phyloP scores from a whole-genome alignment of 2,329 filamentous ascomycete species.

The Davidsoniella neocaledoniae region DNA sequence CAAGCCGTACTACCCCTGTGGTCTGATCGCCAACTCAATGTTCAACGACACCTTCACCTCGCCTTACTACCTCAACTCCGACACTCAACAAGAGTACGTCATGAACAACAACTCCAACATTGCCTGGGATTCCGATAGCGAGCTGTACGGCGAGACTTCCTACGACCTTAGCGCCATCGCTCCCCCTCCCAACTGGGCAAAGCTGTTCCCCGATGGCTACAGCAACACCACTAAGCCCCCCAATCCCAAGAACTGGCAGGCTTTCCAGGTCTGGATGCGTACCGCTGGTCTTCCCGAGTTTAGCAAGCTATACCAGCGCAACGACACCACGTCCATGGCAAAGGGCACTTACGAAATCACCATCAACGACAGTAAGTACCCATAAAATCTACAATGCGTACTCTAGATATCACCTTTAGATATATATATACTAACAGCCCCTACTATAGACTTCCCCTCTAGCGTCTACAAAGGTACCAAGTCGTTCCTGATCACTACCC shows the following conservation, averaged over 20 bases:
- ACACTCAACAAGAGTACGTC: conserved; percentile 40
- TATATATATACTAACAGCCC: conserved; percentile 6
- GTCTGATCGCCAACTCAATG: conserved; percentile 85
- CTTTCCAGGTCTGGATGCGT: conserved; percentile 98
- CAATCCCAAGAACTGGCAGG: conserved; percentile 57
- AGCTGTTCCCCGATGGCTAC: conserved; percentile 55
- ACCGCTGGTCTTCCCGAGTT: conserved; percentile 87
- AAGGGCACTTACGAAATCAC: conserved; percentile 59
- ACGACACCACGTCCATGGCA: conserved; percentile 52
- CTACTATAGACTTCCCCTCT: conserved; percentile 56
- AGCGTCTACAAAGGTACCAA: conserved; percentile 70
- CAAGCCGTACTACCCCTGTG: conserved; percentile 82
- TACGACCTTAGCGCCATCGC: conserved; percentile 50
- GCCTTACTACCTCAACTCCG: conserved; percentile 44
- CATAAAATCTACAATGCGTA: background rate
- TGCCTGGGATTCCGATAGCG: conserved; percentile 70
- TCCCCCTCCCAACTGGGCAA: conserved; percentile 74
- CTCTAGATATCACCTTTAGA: background rate
- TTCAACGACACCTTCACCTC: conserved; percentile 83
- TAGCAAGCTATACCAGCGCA: conserved; percentile 79
- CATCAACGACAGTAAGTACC: conserved; percentile 57
- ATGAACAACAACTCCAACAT: conserved; percentile 66
- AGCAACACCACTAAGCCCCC: conserved; percentile 44
- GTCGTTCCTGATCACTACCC: conserved; percentile 73
- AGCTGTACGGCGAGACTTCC: conserved; percentile 55